Base-by-base conservation (phyloP, 306 rosid genomes). In the Hippophae rhamnoides region DNA sequence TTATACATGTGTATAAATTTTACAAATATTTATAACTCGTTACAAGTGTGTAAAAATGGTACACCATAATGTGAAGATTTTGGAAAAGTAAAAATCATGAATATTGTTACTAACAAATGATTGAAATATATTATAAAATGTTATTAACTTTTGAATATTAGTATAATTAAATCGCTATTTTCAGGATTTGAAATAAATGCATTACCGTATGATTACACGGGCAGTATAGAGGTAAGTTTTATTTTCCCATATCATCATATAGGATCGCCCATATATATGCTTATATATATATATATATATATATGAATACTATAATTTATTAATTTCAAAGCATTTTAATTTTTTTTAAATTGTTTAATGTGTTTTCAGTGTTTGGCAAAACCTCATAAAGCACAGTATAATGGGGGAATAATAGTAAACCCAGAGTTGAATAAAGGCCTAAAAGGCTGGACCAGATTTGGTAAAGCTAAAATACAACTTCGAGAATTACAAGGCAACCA, bases 401-500 rank as follows among this genome's bases (percentile, higher is more conserved):
- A 57, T 43, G 94, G 96, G 44, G 96, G 96, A 59, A 78, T 89
- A 46, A 77, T 85, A 38, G 14, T 46, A 50, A 89, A 89, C 27
- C 79, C 89, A 56, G 83, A 89, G 57, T 40, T 89, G 10, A 83
- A 81, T 0, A 45, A 79, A 41, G 89, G 90, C 14, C 38, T 81
- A 58, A 41, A 75, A 68, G 90, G 82, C 1, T 85, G 96, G 96
- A 68, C 74, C 18, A 0, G 66, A 10, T 83, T 64, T 72, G 89
- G 82, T 0, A 52, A 47, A 0, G 72, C 94, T 51, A 77, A 5
- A 61, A 49, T 89, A 3, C 73, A 79, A 58, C 81, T 62, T 0
- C 65, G 80, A 73, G 86, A 77, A 63, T 75, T 73, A 53, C 62
- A 41, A 27, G 81, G 73, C 71, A 89, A 85, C 79, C 38, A 58